A percentile compares a stretch with the other conserved stretches of the same genome.
These are phyloP conservation scores for Vachellia pachyceras DNA, from an alignment of 306 rosid genomes.

Conservation along the genomic window DNA sequence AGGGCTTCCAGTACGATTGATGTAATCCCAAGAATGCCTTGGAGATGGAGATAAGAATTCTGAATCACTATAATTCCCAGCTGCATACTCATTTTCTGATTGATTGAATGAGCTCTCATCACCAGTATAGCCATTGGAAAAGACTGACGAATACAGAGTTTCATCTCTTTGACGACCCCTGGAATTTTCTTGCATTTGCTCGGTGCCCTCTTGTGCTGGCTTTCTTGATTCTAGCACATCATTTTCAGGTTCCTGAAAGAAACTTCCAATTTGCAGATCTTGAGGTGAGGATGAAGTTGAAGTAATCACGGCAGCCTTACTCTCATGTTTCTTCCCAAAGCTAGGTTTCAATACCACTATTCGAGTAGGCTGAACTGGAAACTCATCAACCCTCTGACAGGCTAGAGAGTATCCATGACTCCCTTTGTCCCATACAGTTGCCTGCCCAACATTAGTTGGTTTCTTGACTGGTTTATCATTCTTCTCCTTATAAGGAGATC, in stretches of 20 bases:
- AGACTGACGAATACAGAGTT: constrained; percentile 64
- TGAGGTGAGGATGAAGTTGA: constrained; percentile 63
- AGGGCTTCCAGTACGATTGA: constrained; percentile 64
- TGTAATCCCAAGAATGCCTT: constrained; percentile 87
- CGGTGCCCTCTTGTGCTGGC: constrained; percentile 57
- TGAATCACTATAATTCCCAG: constrained; percentile 73
- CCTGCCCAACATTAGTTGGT: constrained; percentile 49
- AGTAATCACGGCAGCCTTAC: constrained; percentile 52
- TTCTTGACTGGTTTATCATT: constrained; percentile 53
- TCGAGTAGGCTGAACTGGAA: constrained; percentile 73
- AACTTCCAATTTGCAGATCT: constrained; percentile 51
- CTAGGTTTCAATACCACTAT: constrained; percentile 92
- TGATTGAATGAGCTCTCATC: constrained; percentile 85
- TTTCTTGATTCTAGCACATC: constrained; percentile 58
- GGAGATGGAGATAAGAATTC: constrained; percentile 76
- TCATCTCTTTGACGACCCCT: constrained; percentile 70
- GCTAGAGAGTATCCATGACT: constrained; percentile 46
- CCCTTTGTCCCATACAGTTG: constrained; percentile 53
- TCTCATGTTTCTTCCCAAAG: constrained; percentile 60
- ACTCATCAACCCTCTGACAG: constrained; percentile 62
- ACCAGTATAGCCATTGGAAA: constrained; percentile 78
- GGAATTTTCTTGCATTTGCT: constrained; percentile 57
- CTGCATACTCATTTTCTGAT: constrained; percentile 70
- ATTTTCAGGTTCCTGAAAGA: constrained; percentile 55
- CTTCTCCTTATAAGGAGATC: constrained; percentile 46